Conservation (phyloP, 2,329 filamentous ascomycete genomes). For the Trichoderma afroharzianum region DNA sequence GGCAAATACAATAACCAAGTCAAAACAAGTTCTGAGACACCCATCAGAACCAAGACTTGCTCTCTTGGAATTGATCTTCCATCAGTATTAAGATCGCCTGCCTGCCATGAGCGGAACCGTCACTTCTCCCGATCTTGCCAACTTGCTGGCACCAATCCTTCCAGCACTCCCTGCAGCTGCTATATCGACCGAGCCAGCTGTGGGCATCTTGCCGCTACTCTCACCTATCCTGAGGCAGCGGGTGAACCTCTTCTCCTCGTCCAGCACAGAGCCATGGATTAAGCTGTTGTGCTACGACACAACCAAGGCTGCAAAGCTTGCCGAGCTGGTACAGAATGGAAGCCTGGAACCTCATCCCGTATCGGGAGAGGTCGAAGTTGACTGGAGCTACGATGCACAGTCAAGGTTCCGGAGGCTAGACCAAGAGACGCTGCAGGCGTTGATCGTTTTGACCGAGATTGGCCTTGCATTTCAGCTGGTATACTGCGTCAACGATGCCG, state of each 20-base stretch:
- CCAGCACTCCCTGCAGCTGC: conserved; percentile 58
- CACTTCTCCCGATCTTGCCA: conserved; percentile 43
- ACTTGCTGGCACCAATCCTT: conserved; percentile 53
- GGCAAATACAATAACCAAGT: background rate
- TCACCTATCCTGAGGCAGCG: conserved; percentile 64
- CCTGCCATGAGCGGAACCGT: conserved; percentile 27
- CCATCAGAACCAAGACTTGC: background rate
- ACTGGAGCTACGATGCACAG: conserved; percentile 62
- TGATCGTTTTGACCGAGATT: conserved; percentile 59
- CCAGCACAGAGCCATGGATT: conserved; percentile 66
- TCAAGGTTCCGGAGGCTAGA: conserved; percentile 67
- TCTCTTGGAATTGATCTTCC: background rate
- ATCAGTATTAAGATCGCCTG: background rate
- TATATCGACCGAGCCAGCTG: conserved; percentile 54
- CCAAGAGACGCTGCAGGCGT: conserved; percentile 68
- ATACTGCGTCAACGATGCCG: conserved; percentile 64
- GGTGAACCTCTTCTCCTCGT: conserved; percentile 60
- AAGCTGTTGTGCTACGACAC: conserved; percentile 67
- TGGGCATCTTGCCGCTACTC: conserved; percentile 55
- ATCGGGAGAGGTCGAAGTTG: conserved; percentile 74
- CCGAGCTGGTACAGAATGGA: conserved; percentile 58
- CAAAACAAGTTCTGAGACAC: background rate
- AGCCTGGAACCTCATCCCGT: conserved; percentile 75
- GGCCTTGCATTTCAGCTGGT: conserved; percentile 63
- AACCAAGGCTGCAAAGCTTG: conserved; percentile 53